phyloP scores from a whole-genome alignment of 2,329 filamentous ascomycete species.

The Sclerotinia trifoliorum region DNA sequence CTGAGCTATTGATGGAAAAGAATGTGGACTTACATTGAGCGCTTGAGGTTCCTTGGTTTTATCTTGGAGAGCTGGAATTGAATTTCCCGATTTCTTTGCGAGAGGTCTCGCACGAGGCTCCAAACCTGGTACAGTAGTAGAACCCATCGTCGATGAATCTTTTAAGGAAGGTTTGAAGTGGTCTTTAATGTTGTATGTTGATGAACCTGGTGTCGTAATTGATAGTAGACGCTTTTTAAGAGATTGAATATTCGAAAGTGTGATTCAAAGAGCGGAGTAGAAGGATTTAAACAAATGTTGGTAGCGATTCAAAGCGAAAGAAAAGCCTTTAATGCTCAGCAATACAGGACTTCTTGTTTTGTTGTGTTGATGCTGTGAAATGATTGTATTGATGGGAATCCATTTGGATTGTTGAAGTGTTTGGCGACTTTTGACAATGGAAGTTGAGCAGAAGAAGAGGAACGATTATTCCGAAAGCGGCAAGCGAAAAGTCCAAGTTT shows the following conservation, averaged over 20 bases:
- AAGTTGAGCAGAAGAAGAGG: background rate
- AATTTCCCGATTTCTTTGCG: background rate
- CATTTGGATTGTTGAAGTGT: slow-evolving; percentile 3
- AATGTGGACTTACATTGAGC: background rate
- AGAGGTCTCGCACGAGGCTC: background rate
- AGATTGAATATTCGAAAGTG: background rate
- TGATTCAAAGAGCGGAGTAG: slow-evolving; percentile 7
- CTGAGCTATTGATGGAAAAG: background rate
- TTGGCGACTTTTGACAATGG: slow-evolving; percentile 13
- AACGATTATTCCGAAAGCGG: slow-evolving; percentile 6
- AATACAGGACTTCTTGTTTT: background rate
- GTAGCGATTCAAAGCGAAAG: slow-evolving; percentile 11
- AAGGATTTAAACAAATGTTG: background rate
- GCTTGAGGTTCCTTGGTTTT: background rate
- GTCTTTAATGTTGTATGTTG: background rate
- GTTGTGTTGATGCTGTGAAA: background rate
- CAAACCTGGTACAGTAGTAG: background rate
- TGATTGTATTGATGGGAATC: background rate
- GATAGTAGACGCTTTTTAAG: background rate
- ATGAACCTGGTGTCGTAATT: background rate
- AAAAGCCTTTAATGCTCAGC: slow-evolving; percentile 10
- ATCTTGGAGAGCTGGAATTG: background rate
- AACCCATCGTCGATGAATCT: background rate
- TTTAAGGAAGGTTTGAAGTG: background rate
- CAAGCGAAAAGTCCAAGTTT: slow-evolving; percentile 8